Evolutionary conservation across 2,329 filamentous ascomycete genomes (phyloP).

Genomic region (Ascosphaera pollenicola): DNA sequence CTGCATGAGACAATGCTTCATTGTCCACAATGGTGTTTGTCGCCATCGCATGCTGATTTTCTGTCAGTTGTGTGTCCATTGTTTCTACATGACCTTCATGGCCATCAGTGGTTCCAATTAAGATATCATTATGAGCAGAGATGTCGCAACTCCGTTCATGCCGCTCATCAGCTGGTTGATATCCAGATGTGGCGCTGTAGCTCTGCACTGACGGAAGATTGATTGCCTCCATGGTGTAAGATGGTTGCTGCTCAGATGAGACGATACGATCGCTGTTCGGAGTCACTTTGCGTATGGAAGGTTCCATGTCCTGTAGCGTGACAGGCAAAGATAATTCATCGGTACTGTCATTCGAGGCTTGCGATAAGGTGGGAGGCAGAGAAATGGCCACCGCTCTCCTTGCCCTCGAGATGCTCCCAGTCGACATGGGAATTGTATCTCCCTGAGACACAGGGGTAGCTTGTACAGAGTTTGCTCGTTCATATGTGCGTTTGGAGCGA

Average conservation of each 20-base stretch:
- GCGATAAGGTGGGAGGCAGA: slow-evolving; percentile 2
- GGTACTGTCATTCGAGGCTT: slow-evolving; percentile 7
- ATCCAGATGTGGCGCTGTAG: neutral
- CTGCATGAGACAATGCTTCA: no score
- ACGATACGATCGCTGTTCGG: neutral
- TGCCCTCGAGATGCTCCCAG: slow-evolving; percentile 9
- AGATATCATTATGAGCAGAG: no score
- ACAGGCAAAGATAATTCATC: slow-evolving; percentile 12
- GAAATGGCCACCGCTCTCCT: slow-evolving; percentile 3
- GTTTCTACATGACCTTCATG: no score
- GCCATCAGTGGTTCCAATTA: no score
- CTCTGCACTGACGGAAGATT: neutral
- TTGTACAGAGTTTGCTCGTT: neutral
- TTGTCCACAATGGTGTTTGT: no score
- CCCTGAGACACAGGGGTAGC: slow-evolving; percentile 12
- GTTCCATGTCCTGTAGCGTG: neutral
- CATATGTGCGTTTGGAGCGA: neutral
- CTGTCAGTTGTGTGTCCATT: no score
- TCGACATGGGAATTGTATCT: slow-evolving; percentile 20
- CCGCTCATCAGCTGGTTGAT: no score
- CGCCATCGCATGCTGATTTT: no score
- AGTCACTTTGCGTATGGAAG: neutral
- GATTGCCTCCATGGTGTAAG: neutral
- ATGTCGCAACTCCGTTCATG: no score
- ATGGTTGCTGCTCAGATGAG: neutral